Evolutionary conservation across 768 basidiomycete genomes (phyloP).

Genomic region (Rhizopogon sp.): DNA sequence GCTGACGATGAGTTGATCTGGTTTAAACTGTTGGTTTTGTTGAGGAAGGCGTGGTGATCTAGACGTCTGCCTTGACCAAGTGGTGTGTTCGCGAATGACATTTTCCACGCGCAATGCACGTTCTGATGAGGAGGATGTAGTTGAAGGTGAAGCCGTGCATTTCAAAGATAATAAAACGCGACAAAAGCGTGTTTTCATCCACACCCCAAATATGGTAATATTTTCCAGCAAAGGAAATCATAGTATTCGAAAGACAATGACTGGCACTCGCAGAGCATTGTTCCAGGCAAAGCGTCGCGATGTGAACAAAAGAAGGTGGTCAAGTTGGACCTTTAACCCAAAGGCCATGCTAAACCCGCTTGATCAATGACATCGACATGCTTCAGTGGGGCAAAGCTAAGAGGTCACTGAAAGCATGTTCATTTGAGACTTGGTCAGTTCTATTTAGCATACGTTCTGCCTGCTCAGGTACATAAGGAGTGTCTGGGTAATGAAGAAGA

Average conservation of each 20-base stretch:
- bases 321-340: no score
- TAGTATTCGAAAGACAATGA: conserved; percentile 5
- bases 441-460: no score
- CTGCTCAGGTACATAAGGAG: no score
- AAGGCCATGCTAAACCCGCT: no score
- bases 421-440: no score
- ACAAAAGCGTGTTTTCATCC: conserved; percentile 2
- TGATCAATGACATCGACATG: no score
- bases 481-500: no score
- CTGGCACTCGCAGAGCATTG: neutral
- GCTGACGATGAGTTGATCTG: conserved; percentile 18
- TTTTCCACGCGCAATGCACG: conserved; percentile 24
- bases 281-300: no score
- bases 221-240: conserved; percentile 4
- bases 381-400: no score
- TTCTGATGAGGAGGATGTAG: conserved; percentile 1
- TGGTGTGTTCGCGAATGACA: conserved; percentile 85
- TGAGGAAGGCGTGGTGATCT: conserved; percentile 75
- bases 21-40: conserved; percentile 36
- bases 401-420: no score
- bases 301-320: no score
- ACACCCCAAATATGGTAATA: neutral
- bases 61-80: conserved; percentile 83
- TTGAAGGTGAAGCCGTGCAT: conserved; percentile 2
- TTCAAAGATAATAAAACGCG: conserved; percentile 9